Percentiles rank a stretch among this genome's conserved stretches.
These are phyloP conservation scores for Ramicandelaber brevisporus DNA, from an alignment of 192 early-diverging fungal species.

Conservation along the genomic window DNA sequence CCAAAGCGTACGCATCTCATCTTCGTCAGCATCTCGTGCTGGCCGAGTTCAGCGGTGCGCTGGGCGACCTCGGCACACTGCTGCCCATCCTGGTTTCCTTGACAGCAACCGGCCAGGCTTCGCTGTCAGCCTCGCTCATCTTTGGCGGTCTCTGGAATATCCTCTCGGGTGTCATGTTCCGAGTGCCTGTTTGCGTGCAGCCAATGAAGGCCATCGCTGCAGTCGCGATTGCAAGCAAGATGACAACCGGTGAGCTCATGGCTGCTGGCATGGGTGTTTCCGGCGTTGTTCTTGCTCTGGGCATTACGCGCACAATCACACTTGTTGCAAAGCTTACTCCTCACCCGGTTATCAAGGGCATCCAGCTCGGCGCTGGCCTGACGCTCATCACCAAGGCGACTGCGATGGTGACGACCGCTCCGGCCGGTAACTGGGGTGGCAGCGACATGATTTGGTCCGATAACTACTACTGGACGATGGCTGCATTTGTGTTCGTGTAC, in stretches of 20 bases:
- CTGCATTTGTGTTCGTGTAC: slow-evolving; percentile 41
- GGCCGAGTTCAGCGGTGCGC: slow-evolving; percentile 28
- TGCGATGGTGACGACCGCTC: slow-evolving; percentile 19
- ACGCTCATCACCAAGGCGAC: slow-evolving; percentile 41
- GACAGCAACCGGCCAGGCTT: slow-evolving; percentile 38
- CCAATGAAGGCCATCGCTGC: slow-evolving; percentile 80
- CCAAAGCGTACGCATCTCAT: no score
- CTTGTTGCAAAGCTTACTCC: slow-evolving; percentile 43
- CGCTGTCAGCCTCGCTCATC: slow-evolving; percentile 49
- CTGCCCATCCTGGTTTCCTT: slow-evolving; percentile 72
- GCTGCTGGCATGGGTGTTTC: slow-evolving; percentile 43
- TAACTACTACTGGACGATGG: slow-evolving; percentile 42
- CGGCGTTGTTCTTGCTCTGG: slow-evolving; percentile 31
- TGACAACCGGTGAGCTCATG: slow-evolving; percentile 41
- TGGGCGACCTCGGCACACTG: slow-evolving; percentile 60
- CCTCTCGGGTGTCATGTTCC: slow-evolving; percentile 41
- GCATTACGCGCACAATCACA: slow-evolving; percentile 37
- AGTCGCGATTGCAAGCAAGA: slow-evolving; percentile 42
- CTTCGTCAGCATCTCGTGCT: slow-evolving; percentile 13
- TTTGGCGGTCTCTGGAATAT: slow-evolving; percentile 83
- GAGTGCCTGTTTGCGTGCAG: slow-evolving; percentile 74
- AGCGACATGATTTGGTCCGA: slow-evolving; percentile 32
- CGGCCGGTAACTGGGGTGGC: slow-evolving; percentile 22
- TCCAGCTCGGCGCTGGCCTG: slow-evolving; percentile 55
- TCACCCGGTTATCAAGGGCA: slow-evolving; percentile 39